Percentiles rank a stretch among this genome's conserved stretches.
Conservation (phyloP, 2,329 filamentous ascomycete genomes). For the Phialophora macrospora region DNA sequence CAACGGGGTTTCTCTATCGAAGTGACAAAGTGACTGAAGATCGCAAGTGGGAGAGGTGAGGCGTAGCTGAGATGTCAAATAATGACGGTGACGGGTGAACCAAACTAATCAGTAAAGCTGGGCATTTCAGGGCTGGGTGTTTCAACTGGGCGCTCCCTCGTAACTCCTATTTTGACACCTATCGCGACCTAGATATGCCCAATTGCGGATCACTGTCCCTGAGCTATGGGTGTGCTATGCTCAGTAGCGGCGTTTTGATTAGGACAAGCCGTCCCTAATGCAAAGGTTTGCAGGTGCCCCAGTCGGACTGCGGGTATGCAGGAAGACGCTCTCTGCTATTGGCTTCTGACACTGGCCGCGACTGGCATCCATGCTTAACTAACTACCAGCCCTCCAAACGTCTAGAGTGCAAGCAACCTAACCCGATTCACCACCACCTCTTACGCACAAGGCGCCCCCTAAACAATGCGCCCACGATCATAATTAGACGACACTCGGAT, state of each 20-base stretch:
- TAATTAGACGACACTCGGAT: background rate
- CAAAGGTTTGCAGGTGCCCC: slow-evolving; percentile 5
- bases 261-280: slow-evolving; percentile 16
- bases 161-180: slow-evolving; percentile 16
- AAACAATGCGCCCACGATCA: background rate
- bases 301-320: slow-evolving; percentile 16
- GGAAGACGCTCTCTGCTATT: background rate
- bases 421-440: background rate
- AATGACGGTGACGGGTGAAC: slow-evolving; percentile 8
- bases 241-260: slow-evolving; percentile 11
- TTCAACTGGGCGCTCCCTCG: slow-evolving; percentile 27
- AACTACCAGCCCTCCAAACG: slow-evolving; percentile 3
- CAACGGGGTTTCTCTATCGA: background rate
- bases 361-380: slow-evolving; percentile 13
- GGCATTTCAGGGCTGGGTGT: slow-evolving; percentile 29
- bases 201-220: slow-evolving; percentile 14
- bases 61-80: background rate
- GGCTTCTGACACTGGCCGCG: slow-evolving; percentile 13
- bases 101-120: slow-evolving; percentile 8
- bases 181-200: slow-evolving; percentile 14
- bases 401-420: background rate
- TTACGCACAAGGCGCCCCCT: slow-evolving; percentile 2
- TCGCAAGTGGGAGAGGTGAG: background rate
- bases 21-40: background rate
- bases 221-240: slow-evolving; percentile 13